Evolutionary conservation across 495 filamentous ascomycete genomes (phyloP), one percentile per base, ranked within the genome.

Genomic region (Lasiosphaeris hirsuta): DNA sequence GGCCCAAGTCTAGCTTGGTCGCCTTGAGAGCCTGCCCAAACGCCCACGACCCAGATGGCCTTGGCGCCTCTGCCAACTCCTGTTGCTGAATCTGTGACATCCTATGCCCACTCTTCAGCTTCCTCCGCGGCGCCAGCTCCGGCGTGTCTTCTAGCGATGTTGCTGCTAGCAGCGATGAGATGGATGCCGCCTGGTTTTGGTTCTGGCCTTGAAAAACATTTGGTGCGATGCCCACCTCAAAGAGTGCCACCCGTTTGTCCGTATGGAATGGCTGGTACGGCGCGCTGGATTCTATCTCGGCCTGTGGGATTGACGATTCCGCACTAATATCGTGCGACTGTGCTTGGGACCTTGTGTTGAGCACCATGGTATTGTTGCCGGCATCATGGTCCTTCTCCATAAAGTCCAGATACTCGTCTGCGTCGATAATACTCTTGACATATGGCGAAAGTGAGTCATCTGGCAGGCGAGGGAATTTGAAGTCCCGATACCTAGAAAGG

Each of bases 261-360:
- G 90, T 92, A 66, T 96, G 90, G 73, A 96, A 96, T 0, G 92
- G 90, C 58, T 92, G 89, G 56, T 92, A 96, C 2, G 90, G 87
- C 7, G 90, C 86, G 59, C 90, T 94, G 1, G 92, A 94, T 68
- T 97, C 92, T 58, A 96, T 93, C 74, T 97, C 92, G 2, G 91
- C 89, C 61, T 91, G 87, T 4, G 90, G 90, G 49, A 96, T 83
- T n/a, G 78, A 77, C 3, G 77, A 75, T 47, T 79, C 78, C 7
- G 73, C 69, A 46, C 69, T 63, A 37, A 70, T 63, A 57, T 74
- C 63, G 36, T 68, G 54, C 36, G 63, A 47, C 46, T 58, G 55
- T 33, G 62, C 49, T 17, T 70, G 66, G 11, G 63, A 63, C 43
- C 62, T 65, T 39, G 42, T 30, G 14, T 67, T 63, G 37, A 77